These are phyloP conservation scores for Chlamydomonas incerta DNA, from an alignment of 139 green algal species.

Conservation along the genomic window DNA sequence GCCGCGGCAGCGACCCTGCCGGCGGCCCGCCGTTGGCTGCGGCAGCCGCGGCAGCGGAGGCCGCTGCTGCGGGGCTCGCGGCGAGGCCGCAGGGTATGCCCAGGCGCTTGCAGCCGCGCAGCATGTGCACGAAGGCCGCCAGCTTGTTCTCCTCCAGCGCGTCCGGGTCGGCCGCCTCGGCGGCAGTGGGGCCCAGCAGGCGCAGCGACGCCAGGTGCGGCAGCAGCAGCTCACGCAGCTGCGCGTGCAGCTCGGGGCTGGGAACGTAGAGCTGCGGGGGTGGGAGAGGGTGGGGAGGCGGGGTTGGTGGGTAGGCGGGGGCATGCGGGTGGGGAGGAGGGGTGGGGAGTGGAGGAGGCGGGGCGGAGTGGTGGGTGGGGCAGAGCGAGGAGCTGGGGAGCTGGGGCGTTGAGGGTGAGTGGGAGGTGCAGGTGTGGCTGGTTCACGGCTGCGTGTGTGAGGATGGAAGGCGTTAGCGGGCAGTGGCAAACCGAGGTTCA, in stretches of 20 bases:
- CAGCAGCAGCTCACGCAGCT: constrained; percentile 22
- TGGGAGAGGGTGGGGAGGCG: not conserved
- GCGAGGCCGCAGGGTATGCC: constrained; percentile 47
- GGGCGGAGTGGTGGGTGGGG: no score
- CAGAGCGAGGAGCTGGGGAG: no score
- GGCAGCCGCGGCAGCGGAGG: not conserved
- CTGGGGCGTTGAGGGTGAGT: no score
- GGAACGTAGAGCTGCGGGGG: not conserved
- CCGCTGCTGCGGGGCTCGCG: not conserved
- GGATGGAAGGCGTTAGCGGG: no score
- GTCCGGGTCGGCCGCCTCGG: constrained; percentile 49
- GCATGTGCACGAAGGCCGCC: constrained; percentile 57
- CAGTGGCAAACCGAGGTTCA: no score
- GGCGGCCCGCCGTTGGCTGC: not conserved
- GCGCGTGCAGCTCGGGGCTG: not conserved
- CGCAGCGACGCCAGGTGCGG: constrained; percentile 8
- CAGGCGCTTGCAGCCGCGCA: constrained; percentile 44
- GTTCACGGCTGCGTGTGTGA: no score
- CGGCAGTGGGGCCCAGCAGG: constrained; percentile 11
- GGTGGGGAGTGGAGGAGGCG: no score
- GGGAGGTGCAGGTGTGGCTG: no score
- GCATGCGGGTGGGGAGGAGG: no score
- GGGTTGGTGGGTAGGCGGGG: no score
- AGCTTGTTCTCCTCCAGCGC: constrained; percentile 56
- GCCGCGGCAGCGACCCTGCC: not conserved